Percentiles rank a stretch among this genome's conserved stretches.
These are phyloP conservation scores for Basidiobolus meristosporus DNA, from an alignment of 371 early-diverging fungal species.

Conservation along the genomic window DNA sequence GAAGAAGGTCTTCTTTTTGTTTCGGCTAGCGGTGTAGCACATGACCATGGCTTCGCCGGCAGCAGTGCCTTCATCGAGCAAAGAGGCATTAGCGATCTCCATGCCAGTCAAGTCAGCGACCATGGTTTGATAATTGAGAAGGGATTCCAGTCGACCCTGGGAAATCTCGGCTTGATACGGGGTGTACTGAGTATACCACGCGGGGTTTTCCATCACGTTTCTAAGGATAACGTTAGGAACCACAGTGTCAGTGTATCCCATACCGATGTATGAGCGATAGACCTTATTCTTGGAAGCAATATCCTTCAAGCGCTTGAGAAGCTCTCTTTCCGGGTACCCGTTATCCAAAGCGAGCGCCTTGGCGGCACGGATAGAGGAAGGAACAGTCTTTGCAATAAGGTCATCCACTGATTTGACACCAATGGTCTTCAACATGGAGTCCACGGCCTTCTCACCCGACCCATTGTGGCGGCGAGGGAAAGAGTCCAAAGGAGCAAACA, in stretches of 20 bases:
- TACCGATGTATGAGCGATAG: slow-evolving; percentile 78
- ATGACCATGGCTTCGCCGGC: slow-evolving; percentile 95
- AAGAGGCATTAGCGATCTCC: slow-evolving; percentile 85
- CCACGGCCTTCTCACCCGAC: slow-evolving; percentile 44
- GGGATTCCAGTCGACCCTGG: slow-evolving; percentile 90
- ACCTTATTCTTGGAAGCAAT: slow-evolving; percentile 84
- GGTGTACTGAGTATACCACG: slow-evolving; percentile 80
- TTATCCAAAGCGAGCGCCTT: slow-evolving; percentile 37
- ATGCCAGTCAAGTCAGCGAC: slow-evolving; percentile 85
- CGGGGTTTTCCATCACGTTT: slow-evolving; percentile 91
- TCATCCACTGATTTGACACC: slow-evolving; percentile 62
- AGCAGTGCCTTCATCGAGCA: slow-evolving; percentile 94
- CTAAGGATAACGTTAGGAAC: slow-evolving; percentile 88
- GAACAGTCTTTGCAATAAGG: slow-evolving; percentile 65
- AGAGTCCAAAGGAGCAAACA: slow-evolving; percentile 37
- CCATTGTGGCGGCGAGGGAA: slow-evolving; percentile 84
- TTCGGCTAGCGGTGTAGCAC: slow-evolving; percentile 49
- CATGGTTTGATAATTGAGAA: slow-evolving; percentile 92
- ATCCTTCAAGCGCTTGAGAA: slow-evolving; percentile 49
- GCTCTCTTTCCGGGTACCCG: slow-evolving; percentile 63
- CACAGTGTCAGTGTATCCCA: slow-evolving; percentile 80
- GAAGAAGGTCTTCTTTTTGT: slow-evolving; percentile 66
- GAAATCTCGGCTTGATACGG: slow-evolving; percentile 97
- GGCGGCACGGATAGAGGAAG: slow-evolving; percentile 54
- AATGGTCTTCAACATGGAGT: slow-evolving; percentile 58